Conservation (phyloP, 2,329 filamentous ascomycete species). For the Onygenales sp. region DNA sequence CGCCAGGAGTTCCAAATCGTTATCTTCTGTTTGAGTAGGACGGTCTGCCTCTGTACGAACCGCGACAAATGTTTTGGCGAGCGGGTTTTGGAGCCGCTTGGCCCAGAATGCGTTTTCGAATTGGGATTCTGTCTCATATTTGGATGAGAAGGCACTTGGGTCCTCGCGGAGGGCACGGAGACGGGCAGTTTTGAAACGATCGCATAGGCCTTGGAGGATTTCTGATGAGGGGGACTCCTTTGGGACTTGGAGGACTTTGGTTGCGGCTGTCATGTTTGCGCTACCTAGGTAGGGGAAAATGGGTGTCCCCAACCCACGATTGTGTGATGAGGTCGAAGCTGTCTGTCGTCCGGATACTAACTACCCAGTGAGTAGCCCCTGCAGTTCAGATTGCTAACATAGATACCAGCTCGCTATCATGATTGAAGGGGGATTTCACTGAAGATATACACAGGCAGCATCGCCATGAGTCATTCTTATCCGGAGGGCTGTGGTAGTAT, state of each 20-base stretch:
- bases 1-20: slow-evolving; percentile 7
- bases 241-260: slow-evolving; percentile 7
- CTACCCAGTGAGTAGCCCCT: too few relatives aligned
- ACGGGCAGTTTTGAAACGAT: slow-evolving; percentile 16
- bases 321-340: too few relatives aligned
- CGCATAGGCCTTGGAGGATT: slow-evolving; percentile 4
- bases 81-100: slow-evolving; percentile 18
- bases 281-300: too few relatives aligned
- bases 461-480: too few relatives aligned
- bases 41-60: slow-evolving; percentile 5
- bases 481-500: too few relatives aligned
- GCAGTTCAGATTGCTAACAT: too few relatives aligned
- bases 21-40: neutral
- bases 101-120: slow-evolving; percentile 18
- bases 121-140: slow-evolving; percentile 19
- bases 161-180: slow-evolving; percentile 19
- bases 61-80: slow-evolving; percentile 19
- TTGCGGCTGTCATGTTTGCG: neutral
- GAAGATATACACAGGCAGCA: too few relatives aligned
- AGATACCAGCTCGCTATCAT: too few relatives aligned
- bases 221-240: slow-evolving; percentile 1
- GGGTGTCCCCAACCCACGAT: too few relatives aligned
- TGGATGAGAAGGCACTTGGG: slow-evolving; percentile 21
- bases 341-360: too few relatives aligned
- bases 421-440: too few relatives aligned